A percentile compares a stretch with the other conserved stretches of the same genome.
phyloP scores from a whole-genome alignment of 2,329 filamentous ascomycete genomes.

The Diaporthe destruens region DNA sequence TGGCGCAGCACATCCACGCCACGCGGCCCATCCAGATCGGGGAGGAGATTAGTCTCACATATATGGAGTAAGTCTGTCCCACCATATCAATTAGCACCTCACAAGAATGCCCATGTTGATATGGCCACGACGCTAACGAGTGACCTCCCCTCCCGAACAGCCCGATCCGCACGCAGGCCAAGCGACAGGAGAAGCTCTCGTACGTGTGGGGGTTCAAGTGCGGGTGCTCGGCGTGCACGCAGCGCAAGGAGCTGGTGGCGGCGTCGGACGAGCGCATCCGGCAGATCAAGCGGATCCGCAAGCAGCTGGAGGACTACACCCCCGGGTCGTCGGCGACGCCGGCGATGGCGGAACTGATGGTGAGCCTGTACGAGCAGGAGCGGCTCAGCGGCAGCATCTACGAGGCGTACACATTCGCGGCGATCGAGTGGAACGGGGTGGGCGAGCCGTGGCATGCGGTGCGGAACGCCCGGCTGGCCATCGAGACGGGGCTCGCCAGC shows the following conservation, averaged over 20 bases:
- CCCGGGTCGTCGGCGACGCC: slow-evolving; percentile 49
- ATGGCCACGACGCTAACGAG: slow-evolving; percentile 8
- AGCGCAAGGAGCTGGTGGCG: slow-evolving; percentile 44
- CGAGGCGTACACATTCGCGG: slow-evolving; percentile 54
- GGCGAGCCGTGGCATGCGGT: slow-evolving; percentile 56
- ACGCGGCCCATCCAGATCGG: slow-evolving; percentile 55
- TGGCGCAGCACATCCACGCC: slow-evolving; percentile 56
- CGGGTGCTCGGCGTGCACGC: slow-evolving; percentile 55
- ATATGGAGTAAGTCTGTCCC: slow-evolving; percentile 52
- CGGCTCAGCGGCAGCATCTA: slow-evolving; percentile 51
- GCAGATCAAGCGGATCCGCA: slow-evolving; percentile 50
- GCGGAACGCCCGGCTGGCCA: slow-evolving; percentile 54
- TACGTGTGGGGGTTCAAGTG: slow-evolving; percentile 57
- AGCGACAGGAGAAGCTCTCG: slow-evolving; percentile 50
- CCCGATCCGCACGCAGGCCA: slow-evolving; percentile 48
- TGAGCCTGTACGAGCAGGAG: slow-evolving; percentile 57
- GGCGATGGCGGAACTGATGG: slow-evolving; percentile 55
- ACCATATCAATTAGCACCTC: neutral
- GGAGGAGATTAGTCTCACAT: slow-evolving; percentile 59
- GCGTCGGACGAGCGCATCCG: slow-evolving; percentile 55
- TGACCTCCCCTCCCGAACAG: slow-evolving; percentile 41
- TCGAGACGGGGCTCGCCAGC: slow-evolving; percentile 53
- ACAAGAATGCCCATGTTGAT: no score
- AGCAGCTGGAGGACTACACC: slow-evolving; percentile 51
- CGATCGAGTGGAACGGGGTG: slow-evolving; percentile 54